A percentile compares a stretch with the other conserved stretches of the same genome.
These are phyloP conservation scores for Chiua virens DNA, from an alignment of 768 basidiomycete genomes.

Conservation along the genomic window DNA sequence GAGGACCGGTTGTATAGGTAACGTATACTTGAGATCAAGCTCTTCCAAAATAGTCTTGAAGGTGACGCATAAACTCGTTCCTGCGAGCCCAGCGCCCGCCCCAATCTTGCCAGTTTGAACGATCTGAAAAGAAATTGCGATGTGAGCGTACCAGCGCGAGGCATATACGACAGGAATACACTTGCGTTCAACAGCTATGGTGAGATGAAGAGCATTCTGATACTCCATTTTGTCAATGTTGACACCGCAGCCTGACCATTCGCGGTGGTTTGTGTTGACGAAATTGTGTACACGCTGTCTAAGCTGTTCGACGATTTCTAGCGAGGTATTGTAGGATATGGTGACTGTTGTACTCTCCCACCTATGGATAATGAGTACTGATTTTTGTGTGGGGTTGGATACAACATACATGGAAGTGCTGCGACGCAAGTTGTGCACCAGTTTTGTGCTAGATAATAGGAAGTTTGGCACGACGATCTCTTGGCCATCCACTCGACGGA, in stretches of 20 bases:
- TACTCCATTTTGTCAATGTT: slow-evolving; percentile 82
- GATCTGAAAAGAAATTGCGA: slow-evolving; percentile 42
- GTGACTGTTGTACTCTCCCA: slow-evolving; percentile 70
- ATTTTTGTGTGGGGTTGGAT: not conserved
- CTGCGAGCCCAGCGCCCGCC: slow-evolving; percentile 76
- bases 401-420: slow-evolving; percentile 66
- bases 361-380: slow-evolving; percentile 27
- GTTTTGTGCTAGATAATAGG: slow-evolving; percentile 64
- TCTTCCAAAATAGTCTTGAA: slow-evolving; percentile 73
- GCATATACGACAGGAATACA: slow-evolving; percentile 8
- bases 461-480: slow-evolving; percentile 80
- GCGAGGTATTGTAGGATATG: slow-evolving; percentile 67
- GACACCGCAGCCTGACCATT: slow-evolving; percentile 65
- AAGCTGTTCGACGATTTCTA: slow-evolving; percentile 69
- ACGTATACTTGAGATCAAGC: slow-evolving; percentile 65
- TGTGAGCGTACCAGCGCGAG: not conserved
- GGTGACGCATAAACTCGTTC: slow-evolving; percentile 71
- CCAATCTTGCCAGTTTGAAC: slow-evolving; percentile 87
- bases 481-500: slow-evolving; percentile 78
- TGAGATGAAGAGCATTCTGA: slow-evolving; percentile 68
- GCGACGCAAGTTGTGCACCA: slow-evolving; percentile 77
- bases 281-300: slow-evolving; percentile 58
- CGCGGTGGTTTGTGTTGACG: slow-evolving; percentile 61
- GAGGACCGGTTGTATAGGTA: slow-evolving; percentile 73
- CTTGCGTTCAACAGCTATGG: slow-evolving; percentile 72